phyloP scores from a whole-genome alignment of 1,139 yeast genomes.

The Casaregolazyma suthepensis region DNA sequence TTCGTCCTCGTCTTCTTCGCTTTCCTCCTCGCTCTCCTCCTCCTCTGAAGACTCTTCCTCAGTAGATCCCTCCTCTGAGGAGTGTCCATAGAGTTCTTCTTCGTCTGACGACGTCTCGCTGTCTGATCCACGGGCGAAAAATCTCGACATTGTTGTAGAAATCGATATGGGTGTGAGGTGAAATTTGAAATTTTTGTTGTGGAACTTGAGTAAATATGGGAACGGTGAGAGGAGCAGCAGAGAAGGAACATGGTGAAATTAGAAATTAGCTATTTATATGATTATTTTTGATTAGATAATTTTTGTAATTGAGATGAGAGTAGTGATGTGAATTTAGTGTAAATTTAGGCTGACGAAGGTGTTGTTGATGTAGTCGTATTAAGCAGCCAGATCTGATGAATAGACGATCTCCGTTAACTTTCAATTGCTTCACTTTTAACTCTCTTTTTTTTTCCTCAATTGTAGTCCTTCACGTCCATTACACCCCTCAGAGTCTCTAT shows the following conservation, averaged over 20 bases:
- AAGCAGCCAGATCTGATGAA: no score
- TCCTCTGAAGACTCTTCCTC: slow-evolving; percentile 23
- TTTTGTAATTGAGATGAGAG: no score
- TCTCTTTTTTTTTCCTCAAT: neutral
- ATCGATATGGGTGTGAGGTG: slow-evolving; percentile 1
- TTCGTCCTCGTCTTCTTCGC: slow-evolving; percentile 29
- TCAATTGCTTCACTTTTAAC: no score
- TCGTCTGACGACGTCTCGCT: slow-evolving; percentile 71
- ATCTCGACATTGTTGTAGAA: slow-evolving; percentile 55
- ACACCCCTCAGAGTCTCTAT: slow-evolving; percentile 12
- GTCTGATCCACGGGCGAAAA: slow-evolving; percentile 54
- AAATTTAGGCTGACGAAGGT: no score
- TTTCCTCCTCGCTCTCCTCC: slow-evolving; percentile 29
- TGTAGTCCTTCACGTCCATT: neutral
- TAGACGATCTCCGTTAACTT: no score
- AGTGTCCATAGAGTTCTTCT: slow-evolving; percentile 52
- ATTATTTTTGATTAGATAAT: no score
- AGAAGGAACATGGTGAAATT: neutral
- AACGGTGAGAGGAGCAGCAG: neutral
- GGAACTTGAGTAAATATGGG: neutral
- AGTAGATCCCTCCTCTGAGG: slow-evolving; percentile 45
- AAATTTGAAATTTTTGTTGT: slow-evolving; percentile 7
- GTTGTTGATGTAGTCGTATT: no score
- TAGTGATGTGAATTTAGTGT: no score
- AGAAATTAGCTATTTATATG: neutral